These are phyloP conservation scores for Russula foetens DNA, from an alignment of 768 basidiomycete species.

Conservation along the genomic window DNA sequence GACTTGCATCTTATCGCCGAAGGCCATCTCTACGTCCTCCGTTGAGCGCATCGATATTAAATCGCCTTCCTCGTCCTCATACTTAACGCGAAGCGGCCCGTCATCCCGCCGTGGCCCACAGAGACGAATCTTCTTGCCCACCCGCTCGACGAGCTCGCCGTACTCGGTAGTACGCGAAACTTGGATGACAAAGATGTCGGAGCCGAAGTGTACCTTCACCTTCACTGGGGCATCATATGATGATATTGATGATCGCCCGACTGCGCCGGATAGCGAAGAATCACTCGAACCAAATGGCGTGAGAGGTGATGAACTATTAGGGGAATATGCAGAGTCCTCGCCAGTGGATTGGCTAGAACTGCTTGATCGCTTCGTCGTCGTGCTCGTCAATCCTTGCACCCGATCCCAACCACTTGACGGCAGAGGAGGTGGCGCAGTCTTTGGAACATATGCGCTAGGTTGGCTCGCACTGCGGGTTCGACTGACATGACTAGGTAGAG, in stretches of 20 bases:
- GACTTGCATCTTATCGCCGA: conserved; percentile 81
- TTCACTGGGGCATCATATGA: conserved; percentile 63
- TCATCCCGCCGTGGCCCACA: conserved; percentile 79
- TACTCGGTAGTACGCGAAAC: conserved; percentile 76
- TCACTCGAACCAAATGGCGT: conserved; percentile 90
- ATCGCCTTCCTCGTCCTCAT: conserved; percentile 90
- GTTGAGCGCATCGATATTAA: conserved; percentile 82
- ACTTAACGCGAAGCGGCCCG: conserved; percentile 78
- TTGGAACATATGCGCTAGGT: conserved; percentile 60
- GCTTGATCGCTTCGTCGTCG: conserved; percentile 64
- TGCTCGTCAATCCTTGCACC: conserved; percentile 32
- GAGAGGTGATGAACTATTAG: conserved; percentile 78
- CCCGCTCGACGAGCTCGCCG: conserved; percentile 78
- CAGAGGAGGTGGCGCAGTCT: conserved; percentile 48
- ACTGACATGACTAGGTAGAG: conserved; percentile 26
- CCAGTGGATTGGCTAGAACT: conserved; percentile 79
- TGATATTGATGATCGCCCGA: conserved; percentile 39
- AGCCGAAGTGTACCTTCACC: conserved; percentile 91
- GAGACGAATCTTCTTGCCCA: conserved; percentile 86
- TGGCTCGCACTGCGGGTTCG: conserved; percentile 78
- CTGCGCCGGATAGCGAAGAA: conserved; percentile 55
- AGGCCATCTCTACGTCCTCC: conserved; percentile 92
- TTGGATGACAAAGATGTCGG: conserved; percentile 93
- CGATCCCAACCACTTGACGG: conserved; percentile 42
- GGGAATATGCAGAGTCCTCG: conserved; percentile 78